A percentile compares a stretch with the other conserved stretches of the same genome.
Conservation (phyloP, 164 flowering plant genomes). For the Taxillus chinensis region DNA sequence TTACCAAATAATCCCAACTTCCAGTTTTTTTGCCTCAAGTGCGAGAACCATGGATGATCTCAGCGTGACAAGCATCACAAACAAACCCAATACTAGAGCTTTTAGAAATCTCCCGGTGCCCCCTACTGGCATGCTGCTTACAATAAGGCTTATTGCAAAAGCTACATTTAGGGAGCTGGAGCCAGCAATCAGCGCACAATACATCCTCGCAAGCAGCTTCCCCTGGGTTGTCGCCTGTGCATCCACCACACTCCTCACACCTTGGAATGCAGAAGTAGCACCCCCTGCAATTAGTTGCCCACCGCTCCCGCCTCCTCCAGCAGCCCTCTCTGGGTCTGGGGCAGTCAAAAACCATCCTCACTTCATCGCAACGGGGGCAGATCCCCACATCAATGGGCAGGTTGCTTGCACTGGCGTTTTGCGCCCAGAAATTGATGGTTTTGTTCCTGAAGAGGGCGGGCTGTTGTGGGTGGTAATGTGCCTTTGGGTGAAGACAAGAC, state of each 20-base stretch:
- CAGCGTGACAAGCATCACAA: conserved; percentile 33
- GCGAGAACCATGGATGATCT: neutral
- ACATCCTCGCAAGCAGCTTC: conserved; percentile 44
- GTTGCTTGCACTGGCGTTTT: neutral
- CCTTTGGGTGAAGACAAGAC: conserved; percentile 18
- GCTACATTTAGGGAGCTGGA: conserved; percentile 56
- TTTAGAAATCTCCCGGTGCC: neutral
- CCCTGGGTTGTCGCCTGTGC: conserved; percentile 29
- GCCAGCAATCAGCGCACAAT: conserved; percentile 64
- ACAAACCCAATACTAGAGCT: conserved; percentile 25
- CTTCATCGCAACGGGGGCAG: conserved; percentile 60
- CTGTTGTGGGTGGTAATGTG: conserved; percentile 8
- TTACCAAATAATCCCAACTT: no score
- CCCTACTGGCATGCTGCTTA: conserved; percentile 19
- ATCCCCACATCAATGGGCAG: conserved; percentile 40
- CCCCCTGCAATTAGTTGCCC: conserved; percentile 34
- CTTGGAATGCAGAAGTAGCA: conserved; percentile 57
- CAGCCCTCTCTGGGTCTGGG: conserved; percentile 41
- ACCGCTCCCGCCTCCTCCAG: conserved; percentile 12
- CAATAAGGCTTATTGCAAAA: conserved; percentile 69
- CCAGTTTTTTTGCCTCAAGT: no score
- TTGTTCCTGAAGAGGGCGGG: conserved; percentile 13
- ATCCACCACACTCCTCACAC: conserved; percentile 70
- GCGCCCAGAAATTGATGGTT: conserved; percentile 3
- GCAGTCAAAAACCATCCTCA: conserved; percentile 54